phyloP scores from a whole-genome alignment of 805 yeast species.

The Teunomyces tritomae region DNA sequence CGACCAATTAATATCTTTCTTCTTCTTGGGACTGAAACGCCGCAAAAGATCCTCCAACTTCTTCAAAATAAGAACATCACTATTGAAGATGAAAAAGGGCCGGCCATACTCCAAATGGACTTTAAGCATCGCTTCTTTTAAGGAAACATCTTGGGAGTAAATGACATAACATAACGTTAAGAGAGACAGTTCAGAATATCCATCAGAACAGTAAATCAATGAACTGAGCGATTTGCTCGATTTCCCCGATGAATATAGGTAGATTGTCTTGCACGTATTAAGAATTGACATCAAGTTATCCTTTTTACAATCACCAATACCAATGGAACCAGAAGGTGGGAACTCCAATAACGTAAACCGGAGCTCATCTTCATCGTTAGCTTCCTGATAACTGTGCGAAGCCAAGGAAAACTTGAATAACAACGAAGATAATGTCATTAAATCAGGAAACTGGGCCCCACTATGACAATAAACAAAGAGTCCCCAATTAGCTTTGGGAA shows the following conservation, averaged over 20 bases:
- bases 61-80: constrained; percentile 64
- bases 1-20: constrained; percentile 24
- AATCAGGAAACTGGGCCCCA: constrained; percentile 53
- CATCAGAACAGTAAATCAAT: constrained; percentile 79
- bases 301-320: constrained; percentile 66
- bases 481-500: constrained; percentile 55
- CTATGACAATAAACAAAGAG: constrained; percentile 59
- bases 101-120: constrained; percentile 64
- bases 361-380: constrained; percentile 17
- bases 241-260: constrained; percentile 31
- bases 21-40: constrained; percentile 52
- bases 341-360: constrained; percentile 46
- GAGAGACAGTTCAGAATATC: constrained; percentile 89
- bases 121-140: constrained; percentile 64
- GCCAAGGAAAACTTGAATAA: constrained; percentile 31
- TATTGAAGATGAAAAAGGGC: constrained; percentile 80
- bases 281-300: constrained; percentile 63
- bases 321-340: constrained; percentile 83
- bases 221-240: constrained; percentile 42
- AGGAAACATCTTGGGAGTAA: constrained; percentile 56
- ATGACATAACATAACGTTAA: constrained; percentile 68
- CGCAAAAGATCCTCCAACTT: constrained; percentile 64
- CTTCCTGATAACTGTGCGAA: constrained; percentile 17
- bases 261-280: constrained; percentile 67
- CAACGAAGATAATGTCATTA: constrained; percentile 34